phyloP scores from a whole-genome alignment of 352 stramenopile species.

The Phytophthora crassamura region DNA sequence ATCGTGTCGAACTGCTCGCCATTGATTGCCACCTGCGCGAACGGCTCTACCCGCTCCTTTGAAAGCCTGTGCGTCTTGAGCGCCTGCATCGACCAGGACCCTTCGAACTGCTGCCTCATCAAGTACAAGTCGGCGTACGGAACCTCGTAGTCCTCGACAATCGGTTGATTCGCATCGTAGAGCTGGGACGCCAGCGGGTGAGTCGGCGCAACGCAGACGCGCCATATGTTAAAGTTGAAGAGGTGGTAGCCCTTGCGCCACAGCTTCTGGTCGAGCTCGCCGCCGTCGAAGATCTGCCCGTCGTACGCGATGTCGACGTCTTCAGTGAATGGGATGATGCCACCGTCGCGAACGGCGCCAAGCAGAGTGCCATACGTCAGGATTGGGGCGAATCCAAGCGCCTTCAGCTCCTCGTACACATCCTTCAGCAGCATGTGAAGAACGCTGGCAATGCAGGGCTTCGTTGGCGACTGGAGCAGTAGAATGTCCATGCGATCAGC shows the following conservation, averaged over 20 bases:
- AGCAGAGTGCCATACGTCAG: conserved; percentile 56
- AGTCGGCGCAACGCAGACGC: too few relatives aligned
- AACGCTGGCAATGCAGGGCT: conserved; percentile 50
- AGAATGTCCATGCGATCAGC: conserved; percentile 58
- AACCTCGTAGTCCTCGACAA: conserved; percentile 19
- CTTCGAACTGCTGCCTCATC: conserved; percentile 14
- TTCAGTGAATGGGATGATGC: conserved; percentile 58
- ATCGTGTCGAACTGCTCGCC: conserved; percentile 38
- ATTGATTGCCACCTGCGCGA: conserved; percentile 32
- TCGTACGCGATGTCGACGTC: conserved; percentile 55
- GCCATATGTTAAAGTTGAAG: conserved; percentile 37
- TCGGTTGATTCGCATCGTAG: conserved; percentile 32
- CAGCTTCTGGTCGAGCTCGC: conserved; percentile 26
- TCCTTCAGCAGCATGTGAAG: conserved; percentile 62
- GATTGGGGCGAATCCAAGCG: conserved; percentile 25
- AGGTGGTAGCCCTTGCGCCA: conserved; percentile 58
- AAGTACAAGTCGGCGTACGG: conserved; percentile 51
- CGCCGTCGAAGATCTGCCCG: conserved; percentile 13
- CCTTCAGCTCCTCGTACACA: conserved; percentile 47
- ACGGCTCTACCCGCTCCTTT: conserved; percentile 26
- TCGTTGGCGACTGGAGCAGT: conserved; percentile 19
- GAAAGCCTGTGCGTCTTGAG: conserved; percentile 15
- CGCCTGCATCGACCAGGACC: conserved; percentile 32
- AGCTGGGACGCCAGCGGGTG: conserved; percentile 43
- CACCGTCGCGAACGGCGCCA: conserved; percentile 46